Evolutionary conservation across 257 asterid genomes (phyloP).

Genomic region (Primulina eburnea): DNA sequence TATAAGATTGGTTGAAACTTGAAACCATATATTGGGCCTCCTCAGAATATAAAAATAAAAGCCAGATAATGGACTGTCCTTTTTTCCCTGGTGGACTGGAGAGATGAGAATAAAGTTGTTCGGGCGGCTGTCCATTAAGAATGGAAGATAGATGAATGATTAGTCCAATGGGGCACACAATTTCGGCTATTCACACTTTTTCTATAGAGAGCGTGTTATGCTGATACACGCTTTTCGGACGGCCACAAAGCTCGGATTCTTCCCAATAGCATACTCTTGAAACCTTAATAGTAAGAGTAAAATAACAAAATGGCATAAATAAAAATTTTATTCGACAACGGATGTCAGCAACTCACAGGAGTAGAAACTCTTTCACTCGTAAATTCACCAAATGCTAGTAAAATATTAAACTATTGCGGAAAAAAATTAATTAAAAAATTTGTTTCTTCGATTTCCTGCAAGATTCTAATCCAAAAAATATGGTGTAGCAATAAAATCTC

Average conservation of each 20-base stretch:
- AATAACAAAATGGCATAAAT: no score
- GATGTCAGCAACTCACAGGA: not conserved
- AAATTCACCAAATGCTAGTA: not conserved
- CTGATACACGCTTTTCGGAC: no score
- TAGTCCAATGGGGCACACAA: not conserved
- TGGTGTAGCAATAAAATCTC: slow-evolving; percentile 34
- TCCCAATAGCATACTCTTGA: no score
- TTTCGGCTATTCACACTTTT: not conserved
- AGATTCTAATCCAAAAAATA: slow-evolving; percentile 19
- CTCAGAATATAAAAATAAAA: not conserved
- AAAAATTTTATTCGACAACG: not conserved
- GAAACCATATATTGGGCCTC: not conserved
- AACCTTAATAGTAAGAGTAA: no score
- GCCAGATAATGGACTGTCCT: not conserved
- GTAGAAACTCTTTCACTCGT: not conserved
- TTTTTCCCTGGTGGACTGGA: slow-evolving; percentile 11
- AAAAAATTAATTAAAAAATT: slow-evolving; percentile 10
- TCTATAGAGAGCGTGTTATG: no score
- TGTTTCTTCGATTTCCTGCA: slow-evolving; percentile 13
- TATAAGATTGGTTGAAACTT: not conserved
- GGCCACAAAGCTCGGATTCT: no score
- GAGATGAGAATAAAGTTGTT: slow-evolving; percentile 5
- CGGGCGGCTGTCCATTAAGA: slow-evolving; percentile 25
- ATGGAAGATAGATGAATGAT: not conserved
- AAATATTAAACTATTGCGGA: not conserved